Conservation (phyloP, 1,284 basidiomycete genomes). For the Puccinia horiana region DNA sequence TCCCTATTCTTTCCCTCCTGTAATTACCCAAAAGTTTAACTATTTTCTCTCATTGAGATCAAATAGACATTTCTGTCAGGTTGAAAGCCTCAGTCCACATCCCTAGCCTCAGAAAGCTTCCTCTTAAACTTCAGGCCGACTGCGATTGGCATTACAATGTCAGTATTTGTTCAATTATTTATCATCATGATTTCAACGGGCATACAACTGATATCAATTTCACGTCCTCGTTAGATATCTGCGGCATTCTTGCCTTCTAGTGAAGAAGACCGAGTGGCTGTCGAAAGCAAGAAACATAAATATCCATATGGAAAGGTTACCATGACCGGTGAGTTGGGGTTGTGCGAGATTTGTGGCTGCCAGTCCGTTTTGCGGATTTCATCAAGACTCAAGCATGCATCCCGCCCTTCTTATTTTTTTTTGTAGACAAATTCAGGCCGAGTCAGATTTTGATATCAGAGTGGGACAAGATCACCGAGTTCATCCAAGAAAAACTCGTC, state of each 20-base stretch:
- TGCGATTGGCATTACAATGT: slow-evolving; percentile 16
- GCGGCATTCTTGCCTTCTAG: not conserved
- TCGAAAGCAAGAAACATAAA: not conserved
- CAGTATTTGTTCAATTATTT: not conserved
- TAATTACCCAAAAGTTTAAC: not conserved
- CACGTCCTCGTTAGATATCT: slow-evolving; percentile 4
- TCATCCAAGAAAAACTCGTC: not conserved
- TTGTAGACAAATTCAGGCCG: slow-evolving; percentile 15
- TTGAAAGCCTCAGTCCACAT: slow-evolving; percentile 34
- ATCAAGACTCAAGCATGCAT: not conserved
- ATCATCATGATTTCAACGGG: not conserved
- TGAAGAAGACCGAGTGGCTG: not conserved
- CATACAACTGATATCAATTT: too few relatives aligned
- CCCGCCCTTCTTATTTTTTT: not conserved
- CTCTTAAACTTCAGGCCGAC: not conserved
- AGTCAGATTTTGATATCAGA: slow-evolving; percentile 14
- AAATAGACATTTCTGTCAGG: slow-evolving; percentile 10
- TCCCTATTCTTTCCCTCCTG: not conserved
- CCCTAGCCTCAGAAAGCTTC: slow-evolving; percentile 1
- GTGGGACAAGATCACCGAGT: slow-evolving; percentile 10
- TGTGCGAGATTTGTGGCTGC: not conserved
- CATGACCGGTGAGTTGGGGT: slow-evolving; percentile 2
- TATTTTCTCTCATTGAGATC: not conserved
- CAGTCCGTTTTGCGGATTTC: not conserved
- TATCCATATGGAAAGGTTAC: slow-evolving; percentile 7